phyloP scores from a whole-genome alignment of 768 basidiomycete genomes.

The Trametes gibbosa region DNA sequence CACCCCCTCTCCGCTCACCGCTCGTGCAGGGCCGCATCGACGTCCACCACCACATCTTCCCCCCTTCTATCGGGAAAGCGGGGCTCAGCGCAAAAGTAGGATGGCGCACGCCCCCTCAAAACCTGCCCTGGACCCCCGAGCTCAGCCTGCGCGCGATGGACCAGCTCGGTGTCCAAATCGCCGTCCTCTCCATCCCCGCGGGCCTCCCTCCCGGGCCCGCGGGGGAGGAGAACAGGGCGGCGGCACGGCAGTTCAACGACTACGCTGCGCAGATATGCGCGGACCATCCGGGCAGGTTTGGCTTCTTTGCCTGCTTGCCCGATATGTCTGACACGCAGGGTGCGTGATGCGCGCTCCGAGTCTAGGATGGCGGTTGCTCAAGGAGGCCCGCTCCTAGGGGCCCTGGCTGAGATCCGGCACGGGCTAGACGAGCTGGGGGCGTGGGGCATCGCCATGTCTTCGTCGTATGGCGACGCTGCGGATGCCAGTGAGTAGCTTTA shows the following conservation, averaged over 20 bases:
- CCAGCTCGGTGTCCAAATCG: conserved; percentile 49
- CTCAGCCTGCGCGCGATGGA: conserved; percentile 66
- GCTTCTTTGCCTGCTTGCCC: conserved; percentile 68
- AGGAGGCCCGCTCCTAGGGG: conserved; percentile 37
- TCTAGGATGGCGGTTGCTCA: too few species aligned
- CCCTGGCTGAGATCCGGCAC: conserved; percentile 56
- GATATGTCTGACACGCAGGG: conserved; percentile 20
- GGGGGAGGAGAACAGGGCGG: conserved; percentile 39
- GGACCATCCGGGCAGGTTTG: conserved; percentile 54
- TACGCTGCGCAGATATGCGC: conserved; percentile 47
- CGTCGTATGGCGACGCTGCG: conserved; percentile 59
- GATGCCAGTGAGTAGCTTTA: conserved; percentile 45
- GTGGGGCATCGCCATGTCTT: conserved; percentile 63
- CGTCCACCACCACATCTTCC: conserved; percentile 78
- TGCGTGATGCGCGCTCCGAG: not conserved
- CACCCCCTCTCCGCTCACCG: not conserved
- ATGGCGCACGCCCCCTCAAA: conserved; percentile 61
- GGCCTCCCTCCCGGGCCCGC: conserved; percentile 39
- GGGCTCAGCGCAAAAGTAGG: conserved; percentile 47
- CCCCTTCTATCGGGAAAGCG: conserved; percentile 46
- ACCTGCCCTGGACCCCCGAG: conserved; percentile 63
- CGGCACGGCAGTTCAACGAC: conserved; percentile 44
- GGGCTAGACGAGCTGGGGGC: conserved; percentile 60
- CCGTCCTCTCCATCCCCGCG: conserved; percentile 69
- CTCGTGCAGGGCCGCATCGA: conserved; percentile 40